These are phyloP conservation scores for Misopates orontium DNA, from an alignment of 257 asterid species.

Conservation along the genomic window DNA sequence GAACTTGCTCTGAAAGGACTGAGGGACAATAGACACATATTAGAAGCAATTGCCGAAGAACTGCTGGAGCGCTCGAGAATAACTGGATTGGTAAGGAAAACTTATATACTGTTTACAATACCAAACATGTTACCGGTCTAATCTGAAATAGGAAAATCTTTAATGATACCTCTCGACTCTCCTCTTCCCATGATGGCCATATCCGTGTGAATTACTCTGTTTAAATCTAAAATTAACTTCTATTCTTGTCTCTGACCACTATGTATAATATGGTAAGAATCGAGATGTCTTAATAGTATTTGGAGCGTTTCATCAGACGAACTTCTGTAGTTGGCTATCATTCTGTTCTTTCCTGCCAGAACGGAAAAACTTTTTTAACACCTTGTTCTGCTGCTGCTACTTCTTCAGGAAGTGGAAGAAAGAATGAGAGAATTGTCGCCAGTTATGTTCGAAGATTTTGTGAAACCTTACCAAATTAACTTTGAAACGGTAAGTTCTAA, in stretches of 20 bases:
- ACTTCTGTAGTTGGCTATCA: conserved; percentile 10
- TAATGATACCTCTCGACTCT: too few relatives aligned
- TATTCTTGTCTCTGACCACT: too few relatives aligned
- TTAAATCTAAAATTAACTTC: too few relatives aligned
- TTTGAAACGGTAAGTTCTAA: conserved; percentile 58
- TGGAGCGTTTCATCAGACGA: background rate
- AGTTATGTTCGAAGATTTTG: conserved; percentile 88
- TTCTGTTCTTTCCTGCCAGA: background rate
- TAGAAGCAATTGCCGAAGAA: conserved; percentile 65
- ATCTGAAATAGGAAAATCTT: too few relatives aligned
- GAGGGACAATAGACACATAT: conserved; percentile 72
- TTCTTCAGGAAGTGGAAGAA: conserved; percentile 90
- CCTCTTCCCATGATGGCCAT: too few relatives aligned
- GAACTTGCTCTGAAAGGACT: conserved; percentile 92
- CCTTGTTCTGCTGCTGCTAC: conserved; percentile 14
- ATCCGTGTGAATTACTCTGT: too few relatives aligned
- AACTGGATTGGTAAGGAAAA: conserved; percentile 78
- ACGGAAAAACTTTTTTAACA: background rate
- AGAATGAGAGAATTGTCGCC: conserved; percentile 64
- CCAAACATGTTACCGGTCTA: too few relatives aligned
- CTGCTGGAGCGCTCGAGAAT: conserved; percentile 76
- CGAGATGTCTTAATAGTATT: too few relatives aligned
- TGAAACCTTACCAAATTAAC: conserved; percentile 77
- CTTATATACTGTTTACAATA: background rate
- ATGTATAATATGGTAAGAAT: background rate